Conservation (phyloP, 805 yeast species). For the Sugiyamaella mastotermitis region DNA sequence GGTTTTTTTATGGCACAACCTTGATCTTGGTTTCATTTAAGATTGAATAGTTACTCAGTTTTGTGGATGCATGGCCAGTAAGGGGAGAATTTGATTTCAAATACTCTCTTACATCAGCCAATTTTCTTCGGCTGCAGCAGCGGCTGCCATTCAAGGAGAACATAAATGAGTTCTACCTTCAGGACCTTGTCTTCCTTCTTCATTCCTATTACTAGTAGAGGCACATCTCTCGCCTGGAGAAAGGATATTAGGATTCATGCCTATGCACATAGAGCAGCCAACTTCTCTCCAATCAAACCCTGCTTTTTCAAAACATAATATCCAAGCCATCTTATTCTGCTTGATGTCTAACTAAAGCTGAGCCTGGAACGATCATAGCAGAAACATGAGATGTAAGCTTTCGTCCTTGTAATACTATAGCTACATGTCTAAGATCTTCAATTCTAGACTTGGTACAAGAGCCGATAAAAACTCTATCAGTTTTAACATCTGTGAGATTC, state of each 20-base stretch:
- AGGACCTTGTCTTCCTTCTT: conserved; percentile 99
- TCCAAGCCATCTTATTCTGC: conserved; percentile 96
- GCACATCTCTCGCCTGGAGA: conserved; percentile 97
- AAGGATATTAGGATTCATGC: conserved; percentile 98
- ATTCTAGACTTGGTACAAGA: conserved; percentile 97
- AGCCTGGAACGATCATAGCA: conserved; percentile 94
- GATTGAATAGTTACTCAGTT: too few relatives aligned
- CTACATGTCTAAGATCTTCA: conserved; percentile 95
- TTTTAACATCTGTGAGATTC: conserved; percentile 62
- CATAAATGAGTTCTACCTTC: conserved; percentile 90
- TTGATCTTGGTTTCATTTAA: conserved; percentile 28
- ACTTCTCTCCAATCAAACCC: conserved; percentile 99
- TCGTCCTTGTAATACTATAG: conserved; percentile 84
- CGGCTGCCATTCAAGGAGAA: conserved; percentile 99
- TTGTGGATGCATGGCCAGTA: conserved; percentile 24
- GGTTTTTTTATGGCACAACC: conserved; percentile 29
- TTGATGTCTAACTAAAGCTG: conserved; percentile 87
- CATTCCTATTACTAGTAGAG: conserved; percentile 96
- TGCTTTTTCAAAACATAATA: conserved; percentile 80
- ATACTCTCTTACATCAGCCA: conserved; percentile 84
- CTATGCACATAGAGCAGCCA: conserved; percentile 98
- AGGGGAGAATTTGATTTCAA: conserved; percentile 33
- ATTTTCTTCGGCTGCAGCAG: conserved; percentile 92
- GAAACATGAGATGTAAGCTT: conserved; percentile 70
- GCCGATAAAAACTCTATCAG: conserved; percentile 96